Base-by-base conservation (phyloP, 352 stramenopile genomes). In the Pythium aphanidermatum region DNA sequence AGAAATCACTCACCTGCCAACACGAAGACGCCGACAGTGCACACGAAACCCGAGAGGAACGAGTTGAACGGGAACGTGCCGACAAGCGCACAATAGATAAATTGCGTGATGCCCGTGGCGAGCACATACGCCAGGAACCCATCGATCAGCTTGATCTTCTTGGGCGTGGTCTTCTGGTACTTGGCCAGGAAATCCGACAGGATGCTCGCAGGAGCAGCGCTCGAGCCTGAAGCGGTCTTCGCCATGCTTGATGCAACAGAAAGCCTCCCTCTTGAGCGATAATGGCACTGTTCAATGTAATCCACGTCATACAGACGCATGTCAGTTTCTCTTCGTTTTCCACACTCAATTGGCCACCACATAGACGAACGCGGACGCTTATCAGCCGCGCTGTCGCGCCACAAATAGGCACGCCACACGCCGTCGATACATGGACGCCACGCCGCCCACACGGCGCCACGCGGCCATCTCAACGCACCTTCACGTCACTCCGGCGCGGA, bases 41-140 rank as follows among this genome's bases (percentile, higher is more conserved):
- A 95, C 25, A 95, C 74, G 45, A 96, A 94, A 49, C 84, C 84
- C 14, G 86, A 85, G 28, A 96, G 68, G 61, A 96, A 96, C 56
- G 86, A 96, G 65, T 96, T 96, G 70, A 96, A 96, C 20, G 86
- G 86, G 66, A 95, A 96, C 26, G 66, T 95, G 43, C 86, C 86
- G 12, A 96, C 85, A 35, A 95, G 63, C 47, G 72, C 41, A 66
- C 84, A 95, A 80, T 96, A 96, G 60, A 95, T 70, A 77, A 95
- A 94, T 74, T 96, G 84, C 46, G 93, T 78, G 40, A 92, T 70
- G 44, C 84, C 86, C 42, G 86, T 95, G 21, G 72, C 68, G 46
- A 95, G 59, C 42, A 94, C 80, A 63, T 95, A 96, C 46, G 73
- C 81, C 16, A 96, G 78, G 59, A 95, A 96, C 40, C 81, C 77